Percentiles rank a stretch among this genome's conserved stretches.
Conservation (phyloP, 2,329 filamentous ascomycete genomes). For the Fusarium xyrophilum region DNA sequence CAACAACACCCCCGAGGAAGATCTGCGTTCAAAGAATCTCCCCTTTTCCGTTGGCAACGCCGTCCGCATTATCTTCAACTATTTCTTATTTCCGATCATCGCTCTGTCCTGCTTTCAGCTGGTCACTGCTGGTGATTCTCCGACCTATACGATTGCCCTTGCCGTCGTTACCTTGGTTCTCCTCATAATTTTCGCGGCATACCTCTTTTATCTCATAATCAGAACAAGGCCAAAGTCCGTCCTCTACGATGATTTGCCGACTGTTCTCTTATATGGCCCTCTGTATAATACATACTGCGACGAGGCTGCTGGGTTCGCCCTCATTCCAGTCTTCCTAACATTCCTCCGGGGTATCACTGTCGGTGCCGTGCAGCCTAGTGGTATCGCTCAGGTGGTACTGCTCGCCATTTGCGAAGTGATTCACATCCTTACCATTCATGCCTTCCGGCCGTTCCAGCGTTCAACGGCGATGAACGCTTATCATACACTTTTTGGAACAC, state of each 20-base stretch:
- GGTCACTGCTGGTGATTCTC: conserved; percentile 73
- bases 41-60: conserved; percentile 83
- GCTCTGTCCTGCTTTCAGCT: conserved; percentile 91
- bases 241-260: conserved; percentile 91
- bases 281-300: conserved; percentile 98
- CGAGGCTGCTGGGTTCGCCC: conserved; percentile 86
- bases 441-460: conserved; percentile 87
- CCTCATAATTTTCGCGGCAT: conserved; percentile 75
- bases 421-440: conserved; percentile 82
- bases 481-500: conserved; percentile 80
- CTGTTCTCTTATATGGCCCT: conserved; percentile 86
- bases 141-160: conserved; percentile 73
- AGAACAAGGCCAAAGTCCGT: conserved; percentile 82
- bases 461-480: conserved; percentile 98
- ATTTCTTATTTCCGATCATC: conserved; percentile 86
- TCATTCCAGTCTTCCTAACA: conserved; percentile 84
- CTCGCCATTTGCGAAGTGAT: conserved; percentile 95
- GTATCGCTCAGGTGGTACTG: conserved; percentile 90
- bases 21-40: conserved; percentile 88
- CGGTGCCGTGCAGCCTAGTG: conserved; percentile 89
- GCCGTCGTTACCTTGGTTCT: conserved; percentile 77
- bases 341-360: conserved; percentile 88
- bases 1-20: conserved; percentile 78
- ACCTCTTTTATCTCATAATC: conserved; percentile 82
- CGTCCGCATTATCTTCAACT: conserved; percentile 89